Evolutionary conservation across 169 alveolate genomes (phyloP), one percentile per base, ranked within the genome.

Genomic region (Theileria equi): DNA sequence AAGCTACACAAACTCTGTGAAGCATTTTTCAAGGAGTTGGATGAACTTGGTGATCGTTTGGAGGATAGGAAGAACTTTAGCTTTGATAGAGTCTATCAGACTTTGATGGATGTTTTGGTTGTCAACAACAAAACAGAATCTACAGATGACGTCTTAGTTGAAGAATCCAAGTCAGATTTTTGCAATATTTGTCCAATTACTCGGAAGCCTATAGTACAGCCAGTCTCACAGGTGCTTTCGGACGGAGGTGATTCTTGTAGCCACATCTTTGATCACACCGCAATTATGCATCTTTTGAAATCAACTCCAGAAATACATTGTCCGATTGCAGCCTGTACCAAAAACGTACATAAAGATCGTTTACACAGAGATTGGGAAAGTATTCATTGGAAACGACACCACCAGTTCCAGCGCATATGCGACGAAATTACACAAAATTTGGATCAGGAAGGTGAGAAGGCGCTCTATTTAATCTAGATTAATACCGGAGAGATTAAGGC

Each of bases 241-340:
- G 43, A 65, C 64, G 82, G 72, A 43, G 80, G 71, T 36, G 82
- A 77, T 43, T 68, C 92, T 4, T 86, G 92, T 25, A 87, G 72
- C 25, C 92, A 86, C 68, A 79, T 83, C 3, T 86, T 81, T 71
- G 92, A 86, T 36, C 67, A 71, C 31, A 25, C 78, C 8, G 73
- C 73, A 50, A 80, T 86, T 5, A 58, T 55, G 35, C 63, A 74
- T 57, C 47, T 80, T 59, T 55, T 80, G 88, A 70, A 80, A 80
- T 43, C 25, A 7, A 16, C 48, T 34, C 28, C 38, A 45, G 23
- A 72, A n/a, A 80, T 85, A 23, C 65, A 63, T 26, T 85, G 91
- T 49, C 91, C 91, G 16, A 72, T 85, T 17, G 88, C 88, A 85
- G 91, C 89, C 17, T 85, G 91, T 48, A 73, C 47, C 40, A 85